A percentile compares a stretch with the other conserved stretches of the same genome.
Evolutionary conservation across 495 filamentous ascomycete genomes (phyloP).

Genomic region (Penicillium herquei): DNA sequence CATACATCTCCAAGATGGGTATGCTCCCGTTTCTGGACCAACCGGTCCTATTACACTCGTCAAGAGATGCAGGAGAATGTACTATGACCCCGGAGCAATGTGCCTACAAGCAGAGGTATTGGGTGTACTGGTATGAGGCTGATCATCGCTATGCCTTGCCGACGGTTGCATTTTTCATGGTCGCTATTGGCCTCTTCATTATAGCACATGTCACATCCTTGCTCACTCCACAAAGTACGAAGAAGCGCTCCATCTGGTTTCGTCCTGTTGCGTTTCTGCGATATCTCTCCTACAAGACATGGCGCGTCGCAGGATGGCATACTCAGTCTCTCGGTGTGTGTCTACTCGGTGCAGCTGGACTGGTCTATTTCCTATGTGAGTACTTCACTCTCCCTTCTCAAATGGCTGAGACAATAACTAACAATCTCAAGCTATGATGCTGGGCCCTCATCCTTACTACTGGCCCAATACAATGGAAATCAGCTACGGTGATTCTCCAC

Average conservation of each 20-base stretch:
- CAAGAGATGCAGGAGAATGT: conserved; percentile 39
- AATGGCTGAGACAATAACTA: not conserved
- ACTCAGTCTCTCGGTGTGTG: conserved; percentile 44
- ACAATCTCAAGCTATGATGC: conserved; percentile 37
- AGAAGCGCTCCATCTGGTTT: conserved; percentile 21
- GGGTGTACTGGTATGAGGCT: conserved; percentile 54
- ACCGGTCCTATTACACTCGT: conserved; percentile 50
- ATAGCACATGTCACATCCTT: conserved; percentile 30
- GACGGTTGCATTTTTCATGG: conserved; percentile 50
- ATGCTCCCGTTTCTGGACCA: conserved; percentile 44
- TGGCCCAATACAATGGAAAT: conserved; percentile 48
- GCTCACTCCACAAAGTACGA: conserved; percentile 18
- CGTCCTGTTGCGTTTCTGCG: conserved; percentile 25
- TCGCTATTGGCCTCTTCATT: conserved; percentile 45
- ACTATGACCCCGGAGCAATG: conserved; percentile 48
- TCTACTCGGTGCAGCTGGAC: conserved; percentile 37
- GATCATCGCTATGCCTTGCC: conserved; percentile 51
- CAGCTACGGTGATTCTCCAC: conserved; percentile 49
- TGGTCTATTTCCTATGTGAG: conserved; percentile 48
- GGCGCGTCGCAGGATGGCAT: conserved; percentile 36
- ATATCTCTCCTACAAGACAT: conserved; percentile 43
- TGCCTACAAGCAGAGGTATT: conserved; percentile 41
- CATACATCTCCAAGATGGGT: conserved; percentile 9
- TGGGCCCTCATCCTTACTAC: conserved; percentile 55
- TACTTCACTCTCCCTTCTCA: not conserved